phyloP scores from a whole-genome alignment of 2,329 filamentous ascomycete species.

The Alternaria alternata region DNA sequence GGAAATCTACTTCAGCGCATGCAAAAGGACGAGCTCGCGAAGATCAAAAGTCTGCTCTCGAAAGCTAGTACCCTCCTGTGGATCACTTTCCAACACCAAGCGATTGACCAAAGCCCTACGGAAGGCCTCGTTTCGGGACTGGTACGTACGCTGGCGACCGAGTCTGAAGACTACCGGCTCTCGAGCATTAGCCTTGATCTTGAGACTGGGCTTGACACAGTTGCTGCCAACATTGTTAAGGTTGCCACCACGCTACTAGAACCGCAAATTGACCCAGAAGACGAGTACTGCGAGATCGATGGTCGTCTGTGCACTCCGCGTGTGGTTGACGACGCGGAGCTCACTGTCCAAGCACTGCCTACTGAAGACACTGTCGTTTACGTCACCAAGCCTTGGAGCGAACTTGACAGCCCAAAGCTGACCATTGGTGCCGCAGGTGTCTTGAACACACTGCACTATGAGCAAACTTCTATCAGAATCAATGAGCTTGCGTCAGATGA shows the following conservation, averaged over 20 bases:
- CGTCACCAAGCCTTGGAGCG: constrained; percentile 26
- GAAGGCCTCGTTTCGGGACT: constrained; percentile 20
- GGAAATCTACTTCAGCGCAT: constrained; percentile 14
- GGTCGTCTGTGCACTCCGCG: constrained; percentile 13
- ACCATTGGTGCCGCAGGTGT: constrained; percentile 22
- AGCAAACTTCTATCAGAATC: background rate
- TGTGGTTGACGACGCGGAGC: constrained; percentile 14
- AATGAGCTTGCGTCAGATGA: constrained; percentile 16
- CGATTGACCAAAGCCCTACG: constrained; percentile 4
- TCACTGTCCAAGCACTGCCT: constrained; percentile 6
- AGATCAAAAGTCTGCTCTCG: constrained; percentile 13
- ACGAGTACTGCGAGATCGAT: constrained; percentile 21
- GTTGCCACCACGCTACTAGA: constrained; percentile 3
- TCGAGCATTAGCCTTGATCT: constrained; percentile 14
- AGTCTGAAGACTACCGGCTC: constrained; percentile 18
- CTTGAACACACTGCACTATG: constrained; percentile 27
- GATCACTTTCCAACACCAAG: constrained; percentile 5
- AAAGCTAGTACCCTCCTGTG: constrained; percentile 10
- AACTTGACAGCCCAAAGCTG: constrained; percentile 16
- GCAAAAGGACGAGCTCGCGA: constrained; percentile 9
- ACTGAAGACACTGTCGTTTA: background rate
- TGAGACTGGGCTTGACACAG: background rate
- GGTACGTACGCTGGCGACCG: constrained; percentile 19
- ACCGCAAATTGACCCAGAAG: constrained; percentile 12
- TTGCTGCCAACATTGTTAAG: constrained; percentile 4